A percentile compares a stretch with the other conserved stretches of the same genome.
phyloP scores from a whole-genome alignment of 495 filamentous ascomycete species.

The Penicillium bialowiezense region DNA sequence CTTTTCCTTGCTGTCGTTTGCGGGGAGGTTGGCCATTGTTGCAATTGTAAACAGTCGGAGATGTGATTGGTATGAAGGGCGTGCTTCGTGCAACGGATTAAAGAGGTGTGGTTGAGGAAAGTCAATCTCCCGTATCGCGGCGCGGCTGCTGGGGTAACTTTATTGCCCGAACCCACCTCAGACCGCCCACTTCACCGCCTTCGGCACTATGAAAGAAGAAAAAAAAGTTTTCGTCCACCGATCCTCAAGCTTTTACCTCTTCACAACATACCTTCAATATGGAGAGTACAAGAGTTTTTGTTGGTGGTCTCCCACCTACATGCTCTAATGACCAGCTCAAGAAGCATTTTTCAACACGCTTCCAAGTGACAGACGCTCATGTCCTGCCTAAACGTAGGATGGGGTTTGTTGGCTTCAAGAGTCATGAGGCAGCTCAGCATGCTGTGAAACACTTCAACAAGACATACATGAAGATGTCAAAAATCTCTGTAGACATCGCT shows the following conservation, averaged over 20 bases:
- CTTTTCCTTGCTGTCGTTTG: constrained; percentile 63
- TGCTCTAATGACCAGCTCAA: constrained; percentile 76
- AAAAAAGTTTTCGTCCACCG: constrained; percentile 27
- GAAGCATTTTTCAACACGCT: constrained; percentile 78
- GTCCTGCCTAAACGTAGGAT: constrained; percentile 84
- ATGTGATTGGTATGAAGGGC: neutral
- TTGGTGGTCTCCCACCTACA: constrained; percentile 77
- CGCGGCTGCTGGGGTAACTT: constrained; percentile 6
- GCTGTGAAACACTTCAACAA: constrained; percentile 94
- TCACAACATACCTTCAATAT: constrained; percentile 29
- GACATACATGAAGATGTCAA: constrained; percentile 95
- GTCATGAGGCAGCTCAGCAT: constrained; percentile 67
- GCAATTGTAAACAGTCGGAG: no score
- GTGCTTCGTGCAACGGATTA: neutral
- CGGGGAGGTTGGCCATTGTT: constrained; percentile 38
- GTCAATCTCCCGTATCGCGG: constrained; percentile 11
- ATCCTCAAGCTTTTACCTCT: constrained; percentile 20
- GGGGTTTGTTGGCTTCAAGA: constrained; percentile 94
- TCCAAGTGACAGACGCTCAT: constrained; percentile 83
- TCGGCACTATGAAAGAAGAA: constrained; percentile 30
- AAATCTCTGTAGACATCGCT: constrained; percentile 87
- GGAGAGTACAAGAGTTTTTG: constrained; percentile 74
- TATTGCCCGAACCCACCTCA: constrained; percentile 15
- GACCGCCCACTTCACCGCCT: constrained; percentile 32
- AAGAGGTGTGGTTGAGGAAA: neutral